Evolutionary conservation across 208 protist species (phyloP).

Genomic region (Trypanosoma grayi): DNA sequence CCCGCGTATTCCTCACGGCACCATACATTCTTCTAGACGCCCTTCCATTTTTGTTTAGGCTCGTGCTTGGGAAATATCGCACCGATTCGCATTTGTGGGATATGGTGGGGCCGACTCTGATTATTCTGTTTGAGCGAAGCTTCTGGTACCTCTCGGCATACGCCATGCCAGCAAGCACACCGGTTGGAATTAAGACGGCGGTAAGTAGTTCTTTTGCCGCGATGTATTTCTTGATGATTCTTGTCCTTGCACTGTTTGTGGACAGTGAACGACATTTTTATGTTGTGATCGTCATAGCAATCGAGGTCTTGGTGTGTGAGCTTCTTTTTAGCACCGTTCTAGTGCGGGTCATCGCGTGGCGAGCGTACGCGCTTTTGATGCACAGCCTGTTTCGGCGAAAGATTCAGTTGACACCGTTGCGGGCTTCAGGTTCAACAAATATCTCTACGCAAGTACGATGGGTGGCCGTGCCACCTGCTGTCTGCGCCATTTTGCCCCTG

Average conservation of each 20-base stretch:
- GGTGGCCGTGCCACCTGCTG: not conserved
- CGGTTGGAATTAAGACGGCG: conserved; percentile 19
- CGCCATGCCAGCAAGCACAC: conserved; percentile 7
- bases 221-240: conserved; percentile 3
- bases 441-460: conserved; percentile 29
- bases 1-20: conserved; percentile 8
- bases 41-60: conserved; percentile 13
- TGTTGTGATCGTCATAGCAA: conserved; percentile 10
- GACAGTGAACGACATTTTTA: not conserved
- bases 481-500: conserved; percentile 13
- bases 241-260: conserved; percentile 2
- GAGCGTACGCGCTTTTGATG: not conserved
- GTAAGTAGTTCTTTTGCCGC: conserved; percentile 13
- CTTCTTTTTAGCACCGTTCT: conserved; percentile 16
- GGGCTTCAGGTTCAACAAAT: conserved; percentile 15
- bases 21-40: conserved; percentile 28
- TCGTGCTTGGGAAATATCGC: not conserved
- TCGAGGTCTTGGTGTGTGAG: conserved; percentile 18
- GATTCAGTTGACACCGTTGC: not conserved
- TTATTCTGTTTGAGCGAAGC: conserved; percentile 9
- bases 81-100: not conserved
- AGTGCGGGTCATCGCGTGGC: conserved; percentile 3
- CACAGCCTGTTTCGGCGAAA: not conserved
- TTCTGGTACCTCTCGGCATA: conserved; percentile 19
- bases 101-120: not conserved